phyloP scores from a whole-genome alignment of 192 early-diverging fungal species.

The Lunasporangiospora selenospora region DNA sequence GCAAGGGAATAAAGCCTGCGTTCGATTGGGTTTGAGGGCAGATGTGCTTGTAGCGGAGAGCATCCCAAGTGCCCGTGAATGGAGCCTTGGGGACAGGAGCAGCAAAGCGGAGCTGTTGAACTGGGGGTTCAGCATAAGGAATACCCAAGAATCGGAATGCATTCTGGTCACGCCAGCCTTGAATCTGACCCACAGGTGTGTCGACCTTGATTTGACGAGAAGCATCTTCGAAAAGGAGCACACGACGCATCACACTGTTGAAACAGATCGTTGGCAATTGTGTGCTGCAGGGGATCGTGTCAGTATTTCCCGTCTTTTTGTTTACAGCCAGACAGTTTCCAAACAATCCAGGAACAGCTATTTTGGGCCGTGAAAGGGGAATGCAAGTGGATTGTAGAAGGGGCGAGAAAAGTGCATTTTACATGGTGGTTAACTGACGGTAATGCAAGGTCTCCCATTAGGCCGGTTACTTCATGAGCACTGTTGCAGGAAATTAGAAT shows the following conservation, averaged over 20 bases:
- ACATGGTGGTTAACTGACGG: too few relatives aligned
- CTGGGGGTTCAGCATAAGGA: constrained; percentile 55
- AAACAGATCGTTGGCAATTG: constrained; percentile 24
- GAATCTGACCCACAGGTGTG: constrained; percentile 28
- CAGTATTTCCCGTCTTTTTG: constrained; percentile 34
- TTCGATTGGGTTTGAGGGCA: constrained; percentile 36
- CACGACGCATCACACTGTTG: constrained; percentile 34
- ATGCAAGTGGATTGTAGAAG: too few relatives aligned
- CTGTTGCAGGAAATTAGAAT: too few relatives aligned
- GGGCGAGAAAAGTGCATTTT: too few relatives aligned
- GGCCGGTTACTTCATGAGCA: too few relatives aligned
- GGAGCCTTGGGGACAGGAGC: constrained; percentile 51
- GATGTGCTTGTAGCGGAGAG: constrained; percentile 30
- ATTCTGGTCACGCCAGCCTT: constrained; percentile 38
- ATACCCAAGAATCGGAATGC: constrained; percentile 53
- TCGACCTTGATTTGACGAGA: constrained; percentile 43
- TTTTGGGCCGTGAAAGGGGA: too few relatives aligned
- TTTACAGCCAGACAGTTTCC: constrained; percentile 32
- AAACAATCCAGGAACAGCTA: constrained; percentile 22
- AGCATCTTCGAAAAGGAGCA: constrained; percentile 35
- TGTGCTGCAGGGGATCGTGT: constrained; percentile 32
- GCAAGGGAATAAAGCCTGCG: constrained; percentile 22
- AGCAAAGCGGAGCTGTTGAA: constrained; percentile 46
- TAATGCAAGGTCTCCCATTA: too few relatives aligned
- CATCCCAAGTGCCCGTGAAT: constrained; percentile 18